Evolutionary conservation across 2,329 filamentous ascomycete genomes (phyloP).

Genomic region (Curvularia verruculosa): DNA sequence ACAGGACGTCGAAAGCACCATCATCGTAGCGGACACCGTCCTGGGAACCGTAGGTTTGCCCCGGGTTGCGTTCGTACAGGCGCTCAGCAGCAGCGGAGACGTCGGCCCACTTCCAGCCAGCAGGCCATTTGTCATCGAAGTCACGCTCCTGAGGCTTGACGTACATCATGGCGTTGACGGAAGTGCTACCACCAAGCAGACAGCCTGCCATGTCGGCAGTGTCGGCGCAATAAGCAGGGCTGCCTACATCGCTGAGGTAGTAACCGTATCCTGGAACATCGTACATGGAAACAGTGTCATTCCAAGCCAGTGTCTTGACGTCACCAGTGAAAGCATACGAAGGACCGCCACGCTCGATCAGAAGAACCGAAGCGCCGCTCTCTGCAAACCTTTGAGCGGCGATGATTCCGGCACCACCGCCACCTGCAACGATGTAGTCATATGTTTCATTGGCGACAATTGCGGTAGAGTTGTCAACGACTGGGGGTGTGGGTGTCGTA

Average conservation of each 20-base stretch:
- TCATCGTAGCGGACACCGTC: constrained; percentile 70
- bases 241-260: constrained; percentile 40
- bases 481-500: constrained; percentile 19
- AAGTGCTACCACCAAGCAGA: constrained; percentile 69
- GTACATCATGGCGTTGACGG: constrained; percentile 60
- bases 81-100: constrained; percentile 65
- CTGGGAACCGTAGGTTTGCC: constrained; percentile 67
- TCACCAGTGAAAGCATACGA: constrained; percentile 40
- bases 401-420: constrained; percentile 66
- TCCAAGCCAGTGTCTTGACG: constrained; percentile 40
- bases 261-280: constrained; percentile 48
- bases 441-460: constrained; percentile 52
- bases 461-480: constrained; percentile 41
- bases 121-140: constrained; percentile 74
- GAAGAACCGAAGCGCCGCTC: constrained; percentile 67
- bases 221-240: constrained; percentile 61
- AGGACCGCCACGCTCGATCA: constrained; percentile 55
- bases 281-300: constrained; percentile 45
- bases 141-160: constrained; percentile 54
- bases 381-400: constrained; percentile 65
- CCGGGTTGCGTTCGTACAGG: constrained; percentile 73
- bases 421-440: constrained; percentile 69
- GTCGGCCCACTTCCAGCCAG: constrained; percentile 71
- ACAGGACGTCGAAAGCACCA: constrained; percentile 68
- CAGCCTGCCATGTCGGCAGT: constrained; percentile 75